Conservation (phyloP, 164 flowering plant genomes). For the Akebia trifoliata region DNA sequence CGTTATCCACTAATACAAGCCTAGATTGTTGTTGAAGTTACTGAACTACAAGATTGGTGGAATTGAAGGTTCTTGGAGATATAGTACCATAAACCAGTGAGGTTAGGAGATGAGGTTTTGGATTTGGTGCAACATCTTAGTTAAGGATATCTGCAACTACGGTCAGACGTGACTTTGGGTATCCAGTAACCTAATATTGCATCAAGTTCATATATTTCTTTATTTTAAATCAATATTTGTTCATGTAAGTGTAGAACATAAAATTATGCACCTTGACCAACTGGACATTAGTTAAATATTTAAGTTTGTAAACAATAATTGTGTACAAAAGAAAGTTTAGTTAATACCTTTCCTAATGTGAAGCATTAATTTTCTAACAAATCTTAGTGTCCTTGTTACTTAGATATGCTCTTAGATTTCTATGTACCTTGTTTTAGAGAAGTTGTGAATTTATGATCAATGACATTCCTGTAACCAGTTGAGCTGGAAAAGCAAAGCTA, state of each 20-base stretch:
- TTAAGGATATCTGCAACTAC: neutral
- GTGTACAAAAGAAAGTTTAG: neutral
- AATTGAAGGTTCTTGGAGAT: too few species aligned
- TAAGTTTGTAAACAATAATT: neutral
- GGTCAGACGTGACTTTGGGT: too few species aligned
- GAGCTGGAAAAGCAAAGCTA: conserved; percentile 80
- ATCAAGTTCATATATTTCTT: too few species aligned
- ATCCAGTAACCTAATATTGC: too few species aligned
- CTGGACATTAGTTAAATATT: neutral
- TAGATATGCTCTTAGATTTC: neutral
- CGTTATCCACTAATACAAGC: too few species aligned
- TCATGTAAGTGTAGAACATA: neutral
- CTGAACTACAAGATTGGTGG: too few species aligned
- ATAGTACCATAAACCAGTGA: too few species aligned
- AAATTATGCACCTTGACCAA: neutral
- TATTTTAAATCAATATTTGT: too few species aligned
- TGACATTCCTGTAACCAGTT: conserved; percentile 43
- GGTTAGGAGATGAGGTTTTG: too few species aligned
- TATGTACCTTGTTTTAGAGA: neutral
- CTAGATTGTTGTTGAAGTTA: too few species aligned
- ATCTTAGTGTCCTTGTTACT: neutral
- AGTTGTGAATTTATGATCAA: neutral
- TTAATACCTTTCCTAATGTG: neutral
- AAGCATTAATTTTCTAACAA: neutral
- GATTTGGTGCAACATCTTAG: too few species aligned